Conservation (phyloP, 139 green algal genomes). For the Ulvella scutata region DNA sequence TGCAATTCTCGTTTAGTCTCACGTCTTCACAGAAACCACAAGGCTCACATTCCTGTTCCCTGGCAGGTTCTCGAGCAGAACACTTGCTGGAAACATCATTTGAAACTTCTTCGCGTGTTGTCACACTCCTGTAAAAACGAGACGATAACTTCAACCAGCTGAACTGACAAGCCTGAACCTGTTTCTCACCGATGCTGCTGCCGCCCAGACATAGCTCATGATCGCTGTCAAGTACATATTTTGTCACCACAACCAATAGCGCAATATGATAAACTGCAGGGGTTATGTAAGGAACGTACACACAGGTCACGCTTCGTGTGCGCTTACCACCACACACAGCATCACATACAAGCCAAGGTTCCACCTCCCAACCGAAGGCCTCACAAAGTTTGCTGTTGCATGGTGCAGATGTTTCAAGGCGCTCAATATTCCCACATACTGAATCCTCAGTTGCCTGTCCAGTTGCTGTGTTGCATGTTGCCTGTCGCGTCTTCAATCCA, state of each 20-base stretch:
- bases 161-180: no score
- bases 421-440: neutral
- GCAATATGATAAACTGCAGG: no score
- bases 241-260: no score
- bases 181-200: no score
- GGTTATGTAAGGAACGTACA: no score
- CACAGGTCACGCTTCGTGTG: neutral
- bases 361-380: neutral
- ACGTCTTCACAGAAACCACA: neutral
- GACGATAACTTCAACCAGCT: no score
- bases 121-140: no score
- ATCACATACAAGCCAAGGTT: neutral
- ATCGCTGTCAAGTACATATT: no score
- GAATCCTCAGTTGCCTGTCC: neutral
- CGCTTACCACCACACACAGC: neutral
- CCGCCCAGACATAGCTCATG: no score
- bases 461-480: neutral
- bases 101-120: no score
- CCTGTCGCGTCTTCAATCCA: neutral
- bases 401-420: neutral
- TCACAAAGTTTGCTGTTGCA: neutral
- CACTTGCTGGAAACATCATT: no score
- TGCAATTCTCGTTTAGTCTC: neutral
- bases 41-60: neutral
- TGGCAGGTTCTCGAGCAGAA: neutral